These are phyloP conservation scores for Suhomyces emberorum DNA, from an alignment of 805 yeast species.

Conservation along the genomic window DNA sequence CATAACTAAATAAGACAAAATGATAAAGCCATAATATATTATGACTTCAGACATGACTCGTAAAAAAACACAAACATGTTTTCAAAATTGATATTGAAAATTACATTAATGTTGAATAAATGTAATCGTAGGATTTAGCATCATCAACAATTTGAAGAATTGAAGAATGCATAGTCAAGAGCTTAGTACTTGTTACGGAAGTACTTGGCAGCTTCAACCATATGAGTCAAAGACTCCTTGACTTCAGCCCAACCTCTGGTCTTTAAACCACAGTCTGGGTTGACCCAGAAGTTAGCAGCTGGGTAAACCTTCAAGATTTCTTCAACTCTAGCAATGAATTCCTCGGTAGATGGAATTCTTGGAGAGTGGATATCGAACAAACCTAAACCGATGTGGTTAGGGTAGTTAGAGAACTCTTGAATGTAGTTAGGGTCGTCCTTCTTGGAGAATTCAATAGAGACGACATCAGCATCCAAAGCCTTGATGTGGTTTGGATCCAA, in stretches of 20 bases:
- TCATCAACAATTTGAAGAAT: slow-evolving; percentile 34
- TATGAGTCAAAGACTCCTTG: slow-evolving; percentile 89
- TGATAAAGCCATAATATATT: too few relatives aligned
- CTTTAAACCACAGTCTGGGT: slow-evolving; percentile 99
- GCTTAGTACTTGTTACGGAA: slow-evolving; percentile 52
- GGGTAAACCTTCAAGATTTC: slow-evolving; percentile 97
- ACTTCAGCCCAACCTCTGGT: slow-evolving; percentile 99
- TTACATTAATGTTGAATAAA: slow-evolving; percentile 51
- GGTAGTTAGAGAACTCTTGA: slow-evolving; percentile 95
- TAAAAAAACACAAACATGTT: slow-evolving; percentile 16
- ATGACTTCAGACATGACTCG: slow-evolving; percentile 11
- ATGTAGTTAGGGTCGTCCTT: slow-evolving; percentile 98
- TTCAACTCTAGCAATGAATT: slow-evolving; percentile 88
- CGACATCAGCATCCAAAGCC: slow-evolving; percentile 99
- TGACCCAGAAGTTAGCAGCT: slow-evolving; percentile 98
- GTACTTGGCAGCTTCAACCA: slow-evolving; percentile 98
- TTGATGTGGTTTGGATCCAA: slow-evolving; percentile 99
- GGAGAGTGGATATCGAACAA: slow-evolving; percentile 99
- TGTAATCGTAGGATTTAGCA: slow-evolving; percentile 37
- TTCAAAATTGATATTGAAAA: slow-evolving; percentile 18
- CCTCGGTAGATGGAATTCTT: slow-evolving; percentile 97
- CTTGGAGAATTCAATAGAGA: slow-evolving; percentile 98
- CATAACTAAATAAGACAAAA: slow-evolving; percentile 11
- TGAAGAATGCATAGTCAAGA: slow-evolving; percentile 33
- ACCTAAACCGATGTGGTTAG: slow-evolving; percentile 99